Evolutionary conservation across 176 grass and related monocot species (phyloP).

Genomic region (Dactylis glomerata): DNA sequence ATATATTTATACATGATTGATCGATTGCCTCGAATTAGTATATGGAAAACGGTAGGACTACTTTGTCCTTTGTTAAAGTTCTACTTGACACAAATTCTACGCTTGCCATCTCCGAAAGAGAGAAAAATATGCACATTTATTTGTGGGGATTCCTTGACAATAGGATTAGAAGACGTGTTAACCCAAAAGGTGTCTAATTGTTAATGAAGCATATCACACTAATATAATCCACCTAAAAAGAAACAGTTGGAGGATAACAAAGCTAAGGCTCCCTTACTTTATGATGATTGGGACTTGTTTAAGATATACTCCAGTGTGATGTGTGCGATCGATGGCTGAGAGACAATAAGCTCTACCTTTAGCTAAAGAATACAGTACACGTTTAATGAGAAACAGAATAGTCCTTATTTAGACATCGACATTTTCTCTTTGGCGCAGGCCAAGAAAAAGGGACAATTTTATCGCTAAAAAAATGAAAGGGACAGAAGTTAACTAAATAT

Average conservation of each 20-base stretch:
- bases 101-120: background rate
- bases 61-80: conserved; percentile 3
- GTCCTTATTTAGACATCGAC: background rate
- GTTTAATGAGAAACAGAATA: background rate
- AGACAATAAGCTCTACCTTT: background rate
- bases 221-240: background rate
- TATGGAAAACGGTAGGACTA: background rate
- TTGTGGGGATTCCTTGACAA: background rate
- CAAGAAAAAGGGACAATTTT: background rate
- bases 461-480: too few relatives aligned
- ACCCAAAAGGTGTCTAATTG: background rate
- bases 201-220: background rate
- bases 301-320: background rate
- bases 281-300: conserved; percentile 9
- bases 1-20: conserved; percentile 1
- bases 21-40: background rate
- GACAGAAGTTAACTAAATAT: too few relatives aligned
- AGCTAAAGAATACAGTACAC: background rate
- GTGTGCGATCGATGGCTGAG: background rate
- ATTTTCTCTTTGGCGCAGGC: background rate
- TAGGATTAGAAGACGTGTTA: background rate
- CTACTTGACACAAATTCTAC: background rate
- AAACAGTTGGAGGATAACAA: background rate
- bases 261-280: background rate
- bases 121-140: background rate